A percentile compares a stretch with the other conserved stretches of the same genome.
These are phyloP conservation scores for Rubus idaeus DNA, from an alignment of 306 rosid species.

Conservation along the genomic window DNA sequence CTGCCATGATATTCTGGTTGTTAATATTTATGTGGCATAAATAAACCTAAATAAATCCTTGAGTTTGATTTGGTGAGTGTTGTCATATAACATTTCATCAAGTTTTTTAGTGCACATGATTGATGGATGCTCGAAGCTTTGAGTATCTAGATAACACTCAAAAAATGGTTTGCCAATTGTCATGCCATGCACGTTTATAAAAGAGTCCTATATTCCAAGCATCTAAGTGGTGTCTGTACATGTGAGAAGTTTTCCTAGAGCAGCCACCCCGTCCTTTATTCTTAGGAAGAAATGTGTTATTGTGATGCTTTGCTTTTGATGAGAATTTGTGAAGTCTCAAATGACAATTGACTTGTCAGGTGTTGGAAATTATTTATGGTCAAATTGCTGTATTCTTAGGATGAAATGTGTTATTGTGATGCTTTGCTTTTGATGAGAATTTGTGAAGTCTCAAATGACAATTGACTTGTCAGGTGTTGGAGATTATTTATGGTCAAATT, in stretches of 20 bases:
- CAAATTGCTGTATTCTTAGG: constrained; percentile 36
- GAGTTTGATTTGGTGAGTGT: neutral
- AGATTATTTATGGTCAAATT: constrained; percentile 67
- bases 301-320: neutral
- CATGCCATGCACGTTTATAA: neutral
- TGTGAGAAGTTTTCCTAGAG: neutral
- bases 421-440: neutral
- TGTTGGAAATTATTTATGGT: constrained; percentile 67
- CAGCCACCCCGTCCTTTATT: neutral
- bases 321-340: neutral
- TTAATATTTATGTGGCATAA: neutral
- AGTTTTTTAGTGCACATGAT: neutral
- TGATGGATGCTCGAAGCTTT: neutral
- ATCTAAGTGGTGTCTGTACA: neutral
- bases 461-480: constrained; percentile 64
- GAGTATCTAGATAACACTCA: neutral
- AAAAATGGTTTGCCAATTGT: neutral
- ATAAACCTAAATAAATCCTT: neutral
- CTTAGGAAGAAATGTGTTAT: neutral
- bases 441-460: neutral
- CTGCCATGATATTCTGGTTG: neutral
- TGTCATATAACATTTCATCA: neutral
- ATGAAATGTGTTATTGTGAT: neutral
- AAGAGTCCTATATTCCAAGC: neutral
- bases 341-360: constrained; percentile 44